Conservation (phyloP, 352 stramenopile species). For the Globisporangium spinosum region DNA sequence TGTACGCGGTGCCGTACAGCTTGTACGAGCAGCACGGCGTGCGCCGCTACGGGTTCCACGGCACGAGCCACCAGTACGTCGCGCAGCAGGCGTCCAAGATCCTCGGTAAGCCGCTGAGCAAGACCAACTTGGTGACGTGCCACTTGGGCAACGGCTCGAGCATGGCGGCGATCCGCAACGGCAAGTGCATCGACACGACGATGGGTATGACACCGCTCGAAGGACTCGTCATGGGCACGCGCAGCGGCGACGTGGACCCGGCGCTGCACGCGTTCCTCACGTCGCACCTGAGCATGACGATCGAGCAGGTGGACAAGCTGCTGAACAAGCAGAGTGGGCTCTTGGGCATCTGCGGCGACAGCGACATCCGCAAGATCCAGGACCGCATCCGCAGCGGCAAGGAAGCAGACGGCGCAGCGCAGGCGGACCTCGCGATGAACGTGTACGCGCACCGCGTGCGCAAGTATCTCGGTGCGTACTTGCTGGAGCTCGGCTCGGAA, state of each 20-base stretch:
- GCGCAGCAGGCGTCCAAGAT: slow-evolving; percentile 58
- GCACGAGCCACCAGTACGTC: slow-evolving; percentile 87
- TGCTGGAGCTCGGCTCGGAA: slow-evolving; percentile 59
- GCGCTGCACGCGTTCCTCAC: slow-evolving; percentile 76
- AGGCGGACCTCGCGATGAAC: slow-evolving; percentile 69
- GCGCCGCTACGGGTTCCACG: slow-evolving; percentile 90
- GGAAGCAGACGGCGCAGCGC: slow-evolving; percentile 26
- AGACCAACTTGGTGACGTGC: slow-evolving; percentile 80
- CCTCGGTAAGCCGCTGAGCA: slow-evolving; percentile 48
- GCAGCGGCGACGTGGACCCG: slow-evolving; percentile 83
- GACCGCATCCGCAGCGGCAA: slow-evolving; percentile 43
- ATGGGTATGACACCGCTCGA: slow-evolving; percentile 90
- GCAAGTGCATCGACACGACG: slow-evolving; percentile 83
- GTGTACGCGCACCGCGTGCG: slow-evolving; percentile 84
- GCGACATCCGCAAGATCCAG: slow-evolving; percentile 81
- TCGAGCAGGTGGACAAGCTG: slow-evolving; percentile 76
- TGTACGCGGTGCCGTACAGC: slow-evolving; percentile 76
- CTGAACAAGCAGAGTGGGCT: slow-evolving; percentile 90
- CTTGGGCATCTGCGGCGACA: slow-evolving; percentile 74
- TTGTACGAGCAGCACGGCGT: slow-evolving; percentile 82
- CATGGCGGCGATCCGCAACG: slow-evolving; percentile 73
- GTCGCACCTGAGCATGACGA: slow-evolving; percentile 63
- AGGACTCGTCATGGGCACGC: slow-evolving; percentile 88
- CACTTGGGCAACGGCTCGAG: slow-evolving; percentile 88
- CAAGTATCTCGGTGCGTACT: slow-evolving; percentile 86